Evolutionary conservation across 495 filamentous ascomycete genomes (phyloP), one percentile per base, ranked within the genome.

Genomic region (Darksidea phi): DNA sequence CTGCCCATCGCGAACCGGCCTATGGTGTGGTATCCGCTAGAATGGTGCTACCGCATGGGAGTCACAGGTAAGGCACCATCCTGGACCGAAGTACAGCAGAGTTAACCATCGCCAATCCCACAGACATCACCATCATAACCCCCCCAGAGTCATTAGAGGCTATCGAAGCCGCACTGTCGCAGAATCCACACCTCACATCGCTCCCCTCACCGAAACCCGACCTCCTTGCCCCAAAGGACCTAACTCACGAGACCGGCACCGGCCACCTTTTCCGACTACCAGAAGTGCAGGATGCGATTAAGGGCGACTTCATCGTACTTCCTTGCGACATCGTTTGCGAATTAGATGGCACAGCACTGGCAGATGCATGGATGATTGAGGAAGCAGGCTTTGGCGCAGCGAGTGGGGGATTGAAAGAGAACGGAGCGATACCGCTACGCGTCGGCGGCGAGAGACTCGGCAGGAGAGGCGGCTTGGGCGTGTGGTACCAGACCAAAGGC

Each of bases 281-380:
- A 46, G 70, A 75, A 45, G 71, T 76, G n/a, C 70, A 70, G 56
- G 63, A 60, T 18, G 66, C 65, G 1, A 86, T 99, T 56, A 90
- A 80, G 24, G 82, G 84, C 4, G 90, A 99, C 72, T 96, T 97
- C 71, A 73, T 96, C 7, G 86, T 97, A 3, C 75, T 99, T 20
- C 92, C 93, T 1, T 99, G 94, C 70, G 95, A 99, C 73, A 79
- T 99, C 0, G 82, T 99, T 18, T 96, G 89, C 76, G 92, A 96
- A 69, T 76, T 98, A 6, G 88, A 87, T 11, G 90, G 90, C 11
- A 86, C 90, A 68, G 81, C 84, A 43, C 76, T 97, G 10, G 73
- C 92, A 1, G 89, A 97, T 69, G 80, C 93, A 66, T 99, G 95
- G 95, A 90, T 97, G 89, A 81, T 92, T 21, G 82, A 86, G 51